Conservation (phyloP, 768 basidiomycete species). For the Mrakia blollopis region DNA sequence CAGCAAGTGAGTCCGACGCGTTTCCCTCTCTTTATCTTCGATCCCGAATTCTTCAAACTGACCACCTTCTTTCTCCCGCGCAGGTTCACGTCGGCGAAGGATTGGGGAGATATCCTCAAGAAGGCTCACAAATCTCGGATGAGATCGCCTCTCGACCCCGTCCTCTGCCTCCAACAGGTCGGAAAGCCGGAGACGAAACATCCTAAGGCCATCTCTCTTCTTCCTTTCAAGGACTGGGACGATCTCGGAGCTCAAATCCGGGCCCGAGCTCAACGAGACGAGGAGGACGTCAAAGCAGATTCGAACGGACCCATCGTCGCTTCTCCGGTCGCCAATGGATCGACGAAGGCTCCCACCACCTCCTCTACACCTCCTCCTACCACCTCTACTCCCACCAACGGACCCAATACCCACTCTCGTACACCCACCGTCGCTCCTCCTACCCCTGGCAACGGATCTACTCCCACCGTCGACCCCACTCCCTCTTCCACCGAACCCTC, state of each 20-base stretch:
- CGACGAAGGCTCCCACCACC: neutral
- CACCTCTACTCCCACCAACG: neutral
- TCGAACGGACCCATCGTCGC: neutral
- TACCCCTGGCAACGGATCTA: neutral
- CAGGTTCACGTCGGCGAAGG: slow-evolving; percentile 8
- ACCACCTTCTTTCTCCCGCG: neutral
- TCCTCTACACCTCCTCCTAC: neutral
- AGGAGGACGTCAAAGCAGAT: neutral
- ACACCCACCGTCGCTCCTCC: neutral
- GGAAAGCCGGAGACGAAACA: slow-evolving; percentile 2
- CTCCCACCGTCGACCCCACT: neutral
- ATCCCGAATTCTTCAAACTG: neutral
- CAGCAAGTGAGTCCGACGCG: neutral
- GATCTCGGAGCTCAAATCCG: neutral
- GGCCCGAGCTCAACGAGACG: neutral
- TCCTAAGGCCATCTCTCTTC: neutral
- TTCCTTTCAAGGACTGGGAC: neutral
- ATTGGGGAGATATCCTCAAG: neutral
- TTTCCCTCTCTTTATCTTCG: neutral
- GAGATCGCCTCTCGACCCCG: neutral
- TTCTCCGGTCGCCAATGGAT: neutral
- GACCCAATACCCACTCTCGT: neutral
- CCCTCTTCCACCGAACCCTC: neutral
- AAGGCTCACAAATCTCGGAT: neutral
- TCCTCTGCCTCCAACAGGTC: neutral